Conservation (phyloP, 306 rosid species). For the Oxytropis ochrocephala region DNA sequence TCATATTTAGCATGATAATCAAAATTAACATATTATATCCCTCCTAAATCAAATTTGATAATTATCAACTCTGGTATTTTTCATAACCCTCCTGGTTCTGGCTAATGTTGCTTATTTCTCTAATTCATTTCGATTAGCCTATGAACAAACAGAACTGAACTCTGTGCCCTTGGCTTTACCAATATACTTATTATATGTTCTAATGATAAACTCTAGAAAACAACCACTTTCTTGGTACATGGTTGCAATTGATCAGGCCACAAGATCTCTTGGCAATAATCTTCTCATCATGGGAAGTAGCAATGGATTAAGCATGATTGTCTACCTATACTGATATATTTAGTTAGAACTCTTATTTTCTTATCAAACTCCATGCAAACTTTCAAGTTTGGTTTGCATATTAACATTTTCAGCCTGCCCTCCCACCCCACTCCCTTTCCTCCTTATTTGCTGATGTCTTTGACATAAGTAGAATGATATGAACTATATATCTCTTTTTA, state of each 20-base stretch:
- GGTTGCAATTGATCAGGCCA: slow-evolving; percentile 7
- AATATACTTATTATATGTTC: neutral
- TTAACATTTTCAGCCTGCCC: too few relatives aligned
- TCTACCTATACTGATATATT: slow-evolving; percentile 1
- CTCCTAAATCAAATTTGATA: neutral
- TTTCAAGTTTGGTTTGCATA: too few relatives aligned
- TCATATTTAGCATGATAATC: neutral
- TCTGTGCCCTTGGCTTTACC: neutral
- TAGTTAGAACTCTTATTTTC: neutral
- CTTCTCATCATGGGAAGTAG: neutral
- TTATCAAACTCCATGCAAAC: neutral
- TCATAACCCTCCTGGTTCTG: neutral
- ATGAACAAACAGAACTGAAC: too few relatives aligned
- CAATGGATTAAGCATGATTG: neutral
- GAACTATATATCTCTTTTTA: neutral
- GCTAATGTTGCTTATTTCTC: neutral
- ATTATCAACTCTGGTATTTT: neutral
- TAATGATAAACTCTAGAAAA: neutral
- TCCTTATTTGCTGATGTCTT: too few relatives aligned
- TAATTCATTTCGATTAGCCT: neutral
- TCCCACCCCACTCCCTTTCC: too few relatives aligned
- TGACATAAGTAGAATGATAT: neutral
- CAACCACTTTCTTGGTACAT: neutral
- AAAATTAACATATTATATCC: neutral
- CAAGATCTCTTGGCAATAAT: neutral